Percentiles rank a stretch among this genome's conserved stretches.
Evolutionary conservation across 345 rosid genomes (phyloP).

Genomic region (Eucalyptus pauciflora): DNA sequence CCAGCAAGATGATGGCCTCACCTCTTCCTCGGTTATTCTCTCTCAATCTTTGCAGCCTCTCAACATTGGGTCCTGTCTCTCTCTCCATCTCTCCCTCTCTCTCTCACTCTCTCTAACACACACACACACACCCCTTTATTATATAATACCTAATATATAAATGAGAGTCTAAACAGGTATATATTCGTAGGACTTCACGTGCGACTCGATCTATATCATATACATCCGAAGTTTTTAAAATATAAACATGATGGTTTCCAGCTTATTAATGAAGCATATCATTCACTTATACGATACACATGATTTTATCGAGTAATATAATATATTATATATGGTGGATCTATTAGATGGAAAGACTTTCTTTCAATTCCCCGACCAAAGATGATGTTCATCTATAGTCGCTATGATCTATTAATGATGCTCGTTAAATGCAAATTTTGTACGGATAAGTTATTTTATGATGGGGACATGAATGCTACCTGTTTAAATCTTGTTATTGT

Average conservation of each 20-base stretch:
- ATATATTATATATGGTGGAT: background rate
- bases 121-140: background rate
- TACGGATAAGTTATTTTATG: background rate
- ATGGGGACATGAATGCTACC: background rate
- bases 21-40: slow-evolving; percentile 19
- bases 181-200: background rate
- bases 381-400: background rate
- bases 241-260: background rate
- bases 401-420: background rate
- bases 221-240: background rate
- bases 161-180: background rate
- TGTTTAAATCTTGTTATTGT: background rate
- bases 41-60: slow-evolving; percentile 21
- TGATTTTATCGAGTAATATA: background rate
- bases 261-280: background rate
- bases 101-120: background rate
- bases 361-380: background rate
- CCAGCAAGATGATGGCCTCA: slow-evolving; percentile 5
- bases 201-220: background rate
- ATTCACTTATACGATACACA: background rate
- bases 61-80: slow-evolving; percentile 23
- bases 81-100: background rate
- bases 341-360: background rate
- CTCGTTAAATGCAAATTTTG: background rate
- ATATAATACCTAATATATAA: background rate